These are phyloP conservation scores for Cystobasidium slooffiae DNA, from an alignment of 1,284 basidiomycete genomes.

Conservation along the genomic window DNA sequence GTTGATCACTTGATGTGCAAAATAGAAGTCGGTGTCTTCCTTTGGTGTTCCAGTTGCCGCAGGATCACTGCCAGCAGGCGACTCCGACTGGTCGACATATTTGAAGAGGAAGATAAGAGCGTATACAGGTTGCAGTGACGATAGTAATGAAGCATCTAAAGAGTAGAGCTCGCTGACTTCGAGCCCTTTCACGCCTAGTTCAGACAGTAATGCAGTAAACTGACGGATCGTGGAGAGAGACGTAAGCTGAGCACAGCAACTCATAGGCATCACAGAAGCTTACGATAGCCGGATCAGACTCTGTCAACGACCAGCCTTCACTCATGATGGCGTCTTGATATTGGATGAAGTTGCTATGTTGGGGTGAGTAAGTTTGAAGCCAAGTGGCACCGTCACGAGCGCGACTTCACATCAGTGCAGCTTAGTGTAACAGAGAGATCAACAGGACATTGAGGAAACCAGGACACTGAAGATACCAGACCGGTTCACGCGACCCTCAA, in stretches of 20 bases:
- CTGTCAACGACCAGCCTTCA: slow-evolving; percentile 58
- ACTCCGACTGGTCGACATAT: slow-evolving; percentile 67
- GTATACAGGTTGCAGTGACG: slow-evolving; percentile 69
- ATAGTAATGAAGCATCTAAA: slow-evolving; percentile 72
- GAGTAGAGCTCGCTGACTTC: slow-evolving; percentile 71
- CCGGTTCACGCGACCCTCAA: too few species aligned
- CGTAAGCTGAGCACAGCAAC: not conserved
- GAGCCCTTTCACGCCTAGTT: slow-evolving; percentile 60
- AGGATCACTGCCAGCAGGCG: slow-evolving; percentile 40
- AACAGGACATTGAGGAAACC: too few species aligned
- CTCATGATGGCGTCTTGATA: slow-evolving; percentile 1
- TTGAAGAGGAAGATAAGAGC: slow-evolving; percentile 93
- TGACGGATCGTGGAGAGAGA: slow-evolving; percentile 55
- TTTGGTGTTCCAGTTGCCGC: slow-evolving; percentile 58
- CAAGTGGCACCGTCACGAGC: not conserved
- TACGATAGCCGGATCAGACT: slow-evolving; percentile 51
- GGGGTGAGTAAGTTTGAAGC: not conserved
- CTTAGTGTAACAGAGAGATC: too few species aligned
- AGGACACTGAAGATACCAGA: too few species aligned
- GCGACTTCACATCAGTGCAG: not conserved
- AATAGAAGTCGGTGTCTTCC: slow-evolving; percentile 46
- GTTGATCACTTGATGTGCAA: slow-evolving; percentile 70
- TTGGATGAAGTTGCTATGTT: not conserved
- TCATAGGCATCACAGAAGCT: not conserved
- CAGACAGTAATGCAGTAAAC: slow-evolving; percentile 59